Percentiles rank a stretch among this genome's conserved stretches.
phyloP scores from a whole-genome alignment of 441 rosid genomes.

The Pelargonium cotyledonis region DNA sequence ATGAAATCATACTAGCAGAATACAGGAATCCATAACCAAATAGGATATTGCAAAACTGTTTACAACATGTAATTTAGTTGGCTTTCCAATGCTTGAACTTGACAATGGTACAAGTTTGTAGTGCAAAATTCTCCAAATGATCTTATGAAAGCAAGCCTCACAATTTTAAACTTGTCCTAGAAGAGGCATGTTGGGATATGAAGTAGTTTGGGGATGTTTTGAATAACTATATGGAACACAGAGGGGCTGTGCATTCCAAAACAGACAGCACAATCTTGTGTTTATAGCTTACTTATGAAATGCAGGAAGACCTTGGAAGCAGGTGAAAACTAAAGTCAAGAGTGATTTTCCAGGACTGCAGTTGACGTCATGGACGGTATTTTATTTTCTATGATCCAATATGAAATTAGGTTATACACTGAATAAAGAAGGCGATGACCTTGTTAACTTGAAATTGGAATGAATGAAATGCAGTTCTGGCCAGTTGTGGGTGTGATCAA shows the following conservation, averaged over 20 bases:
- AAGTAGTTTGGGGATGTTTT: not conserved
- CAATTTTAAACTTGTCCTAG: not conserved
- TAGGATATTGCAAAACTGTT: not conserved
- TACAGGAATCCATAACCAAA: not conserved
- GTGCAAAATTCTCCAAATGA: not conserved
- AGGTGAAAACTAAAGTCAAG: conserved; percentile 64
- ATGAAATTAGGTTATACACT: not conserved
- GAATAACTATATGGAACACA: not conserved
- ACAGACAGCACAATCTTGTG: not conserved
- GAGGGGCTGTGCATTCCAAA: not conserved
- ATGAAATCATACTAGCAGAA: not conserved
- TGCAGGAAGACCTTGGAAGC: conserved; percentile 80
- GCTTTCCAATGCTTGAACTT: not conserved
- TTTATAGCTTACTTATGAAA: conserved; percentile 22
- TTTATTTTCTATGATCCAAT: conserved; percentile 10
- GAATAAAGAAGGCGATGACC: conserved; percentile 3
- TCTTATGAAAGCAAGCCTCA: not conserved
- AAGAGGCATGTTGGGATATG: not conserved
- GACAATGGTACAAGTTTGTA: not conserved
- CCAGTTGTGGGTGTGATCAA: conserved; percentile 88
- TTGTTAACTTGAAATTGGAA: conserved; percentile 9
- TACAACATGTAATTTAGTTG: not conserved
- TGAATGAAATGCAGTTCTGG: conserved; percentile 59
- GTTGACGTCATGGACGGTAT: conserved; percentile 79
- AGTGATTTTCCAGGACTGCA: conserved; percentile 68